Percentiles rank a stretch among this genome's conserved stretches.
Evolutionary conservation across 73 alveolate species (phyloP).

Genomic region (Tetrahymena thermophila): DNA sequence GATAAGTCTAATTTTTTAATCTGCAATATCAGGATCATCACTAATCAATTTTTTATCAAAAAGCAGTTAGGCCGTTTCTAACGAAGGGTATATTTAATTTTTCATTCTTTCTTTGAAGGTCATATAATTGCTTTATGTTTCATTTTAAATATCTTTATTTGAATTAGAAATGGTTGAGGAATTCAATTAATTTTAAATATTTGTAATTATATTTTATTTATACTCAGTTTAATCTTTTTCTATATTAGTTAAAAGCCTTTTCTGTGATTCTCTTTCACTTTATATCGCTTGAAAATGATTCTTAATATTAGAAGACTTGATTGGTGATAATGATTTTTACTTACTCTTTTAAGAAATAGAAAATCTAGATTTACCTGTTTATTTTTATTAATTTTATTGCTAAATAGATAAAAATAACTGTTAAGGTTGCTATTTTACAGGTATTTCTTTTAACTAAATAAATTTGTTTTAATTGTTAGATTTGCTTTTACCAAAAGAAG

Average conservation of each 20-base stretch:
- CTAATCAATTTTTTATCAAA: neutral
- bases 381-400: neutral
- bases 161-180: neutral
- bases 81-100: neutral
- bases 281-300: too few species aligned
- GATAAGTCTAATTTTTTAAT: neutral
- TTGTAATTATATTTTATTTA: too few species aligned
- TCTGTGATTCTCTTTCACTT: neutral
- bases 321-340: neutral
- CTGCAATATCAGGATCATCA: neutral
- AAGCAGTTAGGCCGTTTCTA: neutral
- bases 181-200: too few species aligned
- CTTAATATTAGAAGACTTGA: neutral
- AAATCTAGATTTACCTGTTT: neutral
- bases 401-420: neutral
- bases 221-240: neutral
- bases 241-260: neutral
- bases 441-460: neutral
- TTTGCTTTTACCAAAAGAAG: neutral
- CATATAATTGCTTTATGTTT: neutral
- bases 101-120: neutral
- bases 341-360: neutral
- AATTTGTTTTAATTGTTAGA: neutral
- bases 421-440: neutral
- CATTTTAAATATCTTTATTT: neutral